Evolutionary conservation across 1,139 yeast genomes (phyloP), one percentile per base, ranked within the genome.

Genomic region (Kluyveromyces marxianus): DNA sequence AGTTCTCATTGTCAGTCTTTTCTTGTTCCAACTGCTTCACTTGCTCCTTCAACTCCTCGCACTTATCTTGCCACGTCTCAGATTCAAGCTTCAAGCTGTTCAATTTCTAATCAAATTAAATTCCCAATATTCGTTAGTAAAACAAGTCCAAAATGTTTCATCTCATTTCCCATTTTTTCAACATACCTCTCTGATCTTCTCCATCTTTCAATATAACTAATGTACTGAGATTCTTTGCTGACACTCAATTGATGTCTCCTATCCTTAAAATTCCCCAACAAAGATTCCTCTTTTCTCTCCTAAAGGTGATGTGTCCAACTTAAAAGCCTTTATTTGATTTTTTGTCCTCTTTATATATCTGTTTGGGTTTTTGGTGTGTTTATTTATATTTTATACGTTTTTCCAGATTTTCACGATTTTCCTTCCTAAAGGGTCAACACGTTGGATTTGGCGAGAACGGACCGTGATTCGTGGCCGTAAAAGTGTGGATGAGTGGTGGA

Each of bases 31-130:
- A 77, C 63, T 77, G 84, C 76, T 90, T 92, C 72, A 86, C 81
- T 68, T 82, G 82, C 54, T 76, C 81, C 50, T 81, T 69, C 61
- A 87, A 78, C 61, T 86, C 96, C 63, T 92, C 98, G 52, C 94
- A 84, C 75, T 89, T 87, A 69, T 88, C 96, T 74, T 90, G 96
- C 86, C 97, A 95, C 62, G 84, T 75, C 74, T 94, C 99, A 56
- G 96, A 90, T 67, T 92, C 98, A 62, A 86, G 76, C 72, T 90
- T 90, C 69, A 92, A 81, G 71, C 82, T 81, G 75, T 76, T 83
- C 75, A 92, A 75, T 81, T 92, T 90, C 94, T 85, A 50, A 14
- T 21, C 34, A 3, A 4, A 39, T 7, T 10, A 35, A 21, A 25
- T n/a, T n/a, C n/a, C n/a, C n/a, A 24, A 24, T 33, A 42, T 44